Percentiles rank a stretch among this genome's conserved stretches.
Evolutionary conservation across 2,329 filamentous ascomycete species (phyloP).

Genomic region (Cordyceps pruinosa): DNA sequence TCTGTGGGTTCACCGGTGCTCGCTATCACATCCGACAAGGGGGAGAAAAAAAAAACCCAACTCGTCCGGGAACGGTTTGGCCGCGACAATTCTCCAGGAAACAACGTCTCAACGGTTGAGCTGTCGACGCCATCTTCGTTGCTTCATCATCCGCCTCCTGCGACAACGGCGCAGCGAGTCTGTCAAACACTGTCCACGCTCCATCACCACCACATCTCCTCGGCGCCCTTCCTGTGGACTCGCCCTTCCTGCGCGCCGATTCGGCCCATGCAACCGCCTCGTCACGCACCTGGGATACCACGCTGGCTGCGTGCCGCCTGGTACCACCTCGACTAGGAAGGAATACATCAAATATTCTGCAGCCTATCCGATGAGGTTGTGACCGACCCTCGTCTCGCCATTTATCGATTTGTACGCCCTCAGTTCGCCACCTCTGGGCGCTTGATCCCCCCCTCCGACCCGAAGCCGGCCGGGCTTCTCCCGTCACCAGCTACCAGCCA

Average conservation of each 20-base stretch:
- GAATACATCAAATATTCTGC: neutral
- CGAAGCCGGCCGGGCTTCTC: neutral
- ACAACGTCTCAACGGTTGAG: neutral
- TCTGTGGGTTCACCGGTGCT: no score
- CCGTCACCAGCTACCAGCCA: neutral
- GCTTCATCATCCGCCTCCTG: neutral
- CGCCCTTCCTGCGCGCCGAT: neutral
- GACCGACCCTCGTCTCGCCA: neutral
- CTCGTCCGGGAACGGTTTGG: neutral
- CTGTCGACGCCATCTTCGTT: neutral
- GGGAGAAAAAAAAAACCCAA: neutral
- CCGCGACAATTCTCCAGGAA: neutral
- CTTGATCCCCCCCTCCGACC: neutral
- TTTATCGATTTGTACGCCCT: neutral
- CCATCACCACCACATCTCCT: no score
- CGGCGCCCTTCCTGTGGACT: no score
- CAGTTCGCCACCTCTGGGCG: neutral
- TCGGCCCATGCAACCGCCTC: neutral
- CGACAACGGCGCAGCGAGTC: neutral
- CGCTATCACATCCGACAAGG: no score
- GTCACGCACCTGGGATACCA: no score
- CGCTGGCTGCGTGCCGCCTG: neutral
- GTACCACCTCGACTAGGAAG: neutral
- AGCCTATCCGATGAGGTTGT: neutral
- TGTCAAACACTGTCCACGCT: neutral